Evolutionary conservation across 2,329 filamentous ascomycete species (phyloP), one percentile per base, ranked within the genome.

Genomic region (Calycina marina): DNA sequence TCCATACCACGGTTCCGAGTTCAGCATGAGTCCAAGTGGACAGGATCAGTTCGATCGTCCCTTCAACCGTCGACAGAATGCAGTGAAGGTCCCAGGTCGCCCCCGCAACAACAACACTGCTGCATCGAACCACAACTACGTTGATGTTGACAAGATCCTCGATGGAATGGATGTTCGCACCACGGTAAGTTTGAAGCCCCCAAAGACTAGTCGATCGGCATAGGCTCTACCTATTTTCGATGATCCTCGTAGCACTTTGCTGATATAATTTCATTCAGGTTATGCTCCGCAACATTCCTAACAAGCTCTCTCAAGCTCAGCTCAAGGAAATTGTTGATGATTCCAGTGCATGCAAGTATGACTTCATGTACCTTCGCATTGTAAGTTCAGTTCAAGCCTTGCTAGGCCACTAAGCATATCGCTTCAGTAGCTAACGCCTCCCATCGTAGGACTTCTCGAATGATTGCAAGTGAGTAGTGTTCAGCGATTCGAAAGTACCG

Each of bases 361-460:
- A 96, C 51, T 96, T 96, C 55, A 74, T 93, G 64, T 98, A 98
- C 53, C 60, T 96, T 32, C 77, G 90, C 24, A 96, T 96, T 46
- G 20, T 22, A 22, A 22, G 20, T 22, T n/a, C 20, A 22, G 20
- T 22, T 22, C 20, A 22, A 22, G 20, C 20, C 20, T n/a, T 3
- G n/a, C n/a, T n/a, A 22, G 8, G 20, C 20, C 20, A 2, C 20
- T 9, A 22, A 22, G 20, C 20, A 8, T 22, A n/a, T 9, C n/a
- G 20, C 3, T n/a, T n/a, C n/a, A n/a, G n/a, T 22, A 22, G n/a
- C n/a, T 22, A n/a, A 2, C n/a, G 20, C 20, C n/a, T 22, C 20
- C 20, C 20, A 22, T n/a, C n/a, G n/a, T n/a, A 22, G 20, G 81
- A 86, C 52, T 86, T 86, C 45, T 73, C 72, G 33, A 83, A 84